phyloP scores from a whole-genome alignment of 2,329 filamentous ascomycete genomes.

The Aspergillus phoenicis region DNA sequence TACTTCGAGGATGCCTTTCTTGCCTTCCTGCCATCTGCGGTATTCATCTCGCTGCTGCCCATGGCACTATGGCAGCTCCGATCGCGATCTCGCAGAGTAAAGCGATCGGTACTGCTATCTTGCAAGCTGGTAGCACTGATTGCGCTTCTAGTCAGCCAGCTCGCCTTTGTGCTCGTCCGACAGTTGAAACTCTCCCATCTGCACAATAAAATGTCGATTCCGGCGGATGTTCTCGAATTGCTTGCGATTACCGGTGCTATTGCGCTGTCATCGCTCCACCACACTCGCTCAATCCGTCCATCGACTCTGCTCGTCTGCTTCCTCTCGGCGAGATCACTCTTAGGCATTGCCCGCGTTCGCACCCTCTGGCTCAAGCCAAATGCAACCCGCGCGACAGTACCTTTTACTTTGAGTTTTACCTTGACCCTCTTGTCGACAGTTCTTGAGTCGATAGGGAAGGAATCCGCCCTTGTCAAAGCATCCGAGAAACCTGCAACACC shows the following conservation, averaged over 20 bases:
- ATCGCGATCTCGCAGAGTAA: no score
- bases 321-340: constrained; percentile 43
- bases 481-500: constrained; percentile 27
- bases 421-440: constrained; percentile 15
- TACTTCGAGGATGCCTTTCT: constrained; percentile 36
- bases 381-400: no score
- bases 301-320: constrained; percentile 40
- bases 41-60: constrained; percentile 23
- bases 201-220: background rate
- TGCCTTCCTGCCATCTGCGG: constrained; percentile 22
- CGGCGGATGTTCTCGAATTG: background rate
- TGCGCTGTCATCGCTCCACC: constrained; percentile 28
- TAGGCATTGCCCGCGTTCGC: constrained; percentile 47
- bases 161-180: background rate
- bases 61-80: constrained; percentile 23
- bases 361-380: constrained; percentile 36
- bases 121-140: no score
- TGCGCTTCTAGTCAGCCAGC: background rate
- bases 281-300: constrained; percentile 25
- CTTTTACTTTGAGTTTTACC: constrained; percentile 39
- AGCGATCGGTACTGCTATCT: no score
- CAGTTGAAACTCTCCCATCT: background rate
- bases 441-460: constrained; percentile 44
- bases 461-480: constrained; percentile 29
- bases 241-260: constrained; percentile 1